Evolutionary conservation across 1,284 basidiomycete species (phyloP), one percentile per base, ranked within the genome.

Genomic region (Rhodofomes roseus): DNA sequence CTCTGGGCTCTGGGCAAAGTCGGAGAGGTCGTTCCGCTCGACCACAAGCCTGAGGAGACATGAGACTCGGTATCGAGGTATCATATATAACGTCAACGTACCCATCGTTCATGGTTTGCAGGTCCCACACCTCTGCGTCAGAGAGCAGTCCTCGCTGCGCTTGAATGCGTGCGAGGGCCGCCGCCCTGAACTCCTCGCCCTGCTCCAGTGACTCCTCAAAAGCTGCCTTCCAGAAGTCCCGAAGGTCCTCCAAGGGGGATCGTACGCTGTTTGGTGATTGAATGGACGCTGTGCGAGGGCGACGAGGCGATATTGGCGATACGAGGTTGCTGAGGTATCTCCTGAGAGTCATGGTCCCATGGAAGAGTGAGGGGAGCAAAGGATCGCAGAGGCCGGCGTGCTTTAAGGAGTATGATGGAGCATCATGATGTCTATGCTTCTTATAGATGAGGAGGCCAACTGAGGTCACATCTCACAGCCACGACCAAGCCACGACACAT

Each of bases 61-160:
- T 16, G 22, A 58, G 39, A 23, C 20, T 7, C 11, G 37, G 27
- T 20, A 27, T 20, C 18, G 34, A 20, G 20, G 48, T 20, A 25
- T 18, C 25, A 20, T n/a, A 23, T 31, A 11, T 34, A 18, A 55
- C 44, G 11, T 22, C 9, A 14, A 59, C 58, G n/a, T 39, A 59
- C 58, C 54, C 58, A 54, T 59, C 54, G 40, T 59, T 37, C 54
- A 55, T 50, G 18, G 54, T 59, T 46, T 59, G 58, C 46, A 59
- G 48, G 27, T 59, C 54, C 58, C 58, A 59, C n/a, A 52, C 41
- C 25, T 59, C 54, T n/a, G 54, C 53, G 25, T 27, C 44, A 11
- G 58, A 59, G 6, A 59, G 53, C 4, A 40, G 25, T 18, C 27
- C 43, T n/a, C 40, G 57, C 36, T 40, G 39, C 16, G 16, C 23